These are phyloP conservation scores for Inga laurina DNA, from an alignment of 306 rosid species.

Conservation along the genomic window DNA sequence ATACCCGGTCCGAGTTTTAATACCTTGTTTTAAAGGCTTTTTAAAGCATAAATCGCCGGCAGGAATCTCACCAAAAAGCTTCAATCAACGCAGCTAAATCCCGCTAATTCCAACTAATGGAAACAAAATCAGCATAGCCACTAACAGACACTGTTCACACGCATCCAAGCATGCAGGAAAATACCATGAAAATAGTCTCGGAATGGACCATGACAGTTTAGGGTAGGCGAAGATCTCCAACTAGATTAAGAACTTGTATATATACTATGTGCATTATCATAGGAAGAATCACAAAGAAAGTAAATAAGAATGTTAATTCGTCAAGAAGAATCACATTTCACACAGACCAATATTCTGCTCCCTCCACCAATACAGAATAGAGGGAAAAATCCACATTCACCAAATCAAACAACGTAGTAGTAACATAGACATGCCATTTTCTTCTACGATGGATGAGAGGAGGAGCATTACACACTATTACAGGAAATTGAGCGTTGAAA, in stretches of 20 bases:
- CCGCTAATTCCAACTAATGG: background rate
- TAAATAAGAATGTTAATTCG: constrained; percentile 33
- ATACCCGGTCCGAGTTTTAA: too few relatives aligned
- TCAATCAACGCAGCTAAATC: background rate
- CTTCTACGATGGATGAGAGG: constrained; percentile 40
- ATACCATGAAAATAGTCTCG: background rate
- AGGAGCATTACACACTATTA: background rate
- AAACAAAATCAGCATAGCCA: background rate
- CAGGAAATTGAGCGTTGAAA: constrained; percentile 29
- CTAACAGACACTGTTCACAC: background rate
- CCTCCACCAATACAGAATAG: constrained; percentile 43
- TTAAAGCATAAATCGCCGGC: background rate
- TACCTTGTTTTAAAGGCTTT: background rate
- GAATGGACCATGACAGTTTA: background rate
- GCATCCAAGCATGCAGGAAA: background rate
- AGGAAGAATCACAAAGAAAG: constrained; percentile 39
- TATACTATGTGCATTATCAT: constrained; percentile 35
- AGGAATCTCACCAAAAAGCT: background rate
- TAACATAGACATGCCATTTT: constrained; percentile 55
- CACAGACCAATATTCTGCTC: constrained; percentile 34
- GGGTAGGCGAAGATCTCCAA: constrained; percentile 16
- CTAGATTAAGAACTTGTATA: constrained; percentile 34
- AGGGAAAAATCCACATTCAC: constrained; percentile 51
- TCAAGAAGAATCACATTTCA: constrained; percentile 33
- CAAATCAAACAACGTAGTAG: constrained; percentile 60